These are phyloP conservation scores for Stagonosporopsis vannaccii DNA, from an alignment of 2,329 filamentous ascomycete species.

Conservation along the genomic window DNA sequence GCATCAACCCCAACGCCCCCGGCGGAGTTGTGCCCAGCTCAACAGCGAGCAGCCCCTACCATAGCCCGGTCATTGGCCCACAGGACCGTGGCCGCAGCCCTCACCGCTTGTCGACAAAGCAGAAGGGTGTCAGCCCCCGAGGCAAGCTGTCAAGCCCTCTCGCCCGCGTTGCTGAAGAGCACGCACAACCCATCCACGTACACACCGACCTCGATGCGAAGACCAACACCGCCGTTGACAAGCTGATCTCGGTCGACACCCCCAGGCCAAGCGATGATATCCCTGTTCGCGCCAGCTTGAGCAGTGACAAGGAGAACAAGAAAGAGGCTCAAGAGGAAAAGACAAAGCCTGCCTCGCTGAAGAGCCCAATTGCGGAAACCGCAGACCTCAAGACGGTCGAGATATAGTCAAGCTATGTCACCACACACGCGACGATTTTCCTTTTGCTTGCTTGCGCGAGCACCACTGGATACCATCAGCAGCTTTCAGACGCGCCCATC, in stretches of 20 bases:
- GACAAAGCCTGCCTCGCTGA: constrained; percentile 32
- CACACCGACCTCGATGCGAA: constrained; percentile 46
- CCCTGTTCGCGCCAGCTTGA: constrained; percentile 40
- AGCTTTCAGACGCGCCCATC: constrained; percentile 8
- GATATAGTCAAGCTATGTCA: constrained; percentile 44
- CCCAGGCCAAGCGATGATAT: constrained; percentile 51
- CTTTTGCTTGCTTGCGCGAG: constrained; percentile 2
- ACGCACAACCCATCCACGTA: constrained; percentile 49
- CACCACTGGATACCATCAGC: constrained; percentile 17
- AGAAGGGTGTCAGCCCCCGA: constrained; percentile 66
- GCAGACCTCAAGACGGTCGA: constrained; percentile 59
- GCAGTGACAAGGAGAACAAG: constrained; percentile 50
- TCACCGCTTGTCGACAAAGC: constrained; percentile 69
- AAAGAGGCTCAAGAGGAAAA: constrained; percentile 36
- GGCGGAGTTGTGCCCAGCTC: constrained; percentile 54
- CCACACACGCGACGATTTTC: not conserved
- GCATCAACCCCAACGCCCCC: constrained; percentile 61
- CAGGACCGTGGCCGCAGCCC: constrained; percentile 73
- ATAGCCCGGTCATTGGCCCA: constrained; percentile 66
- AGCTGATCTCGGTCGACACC: constrained; percentile 54
- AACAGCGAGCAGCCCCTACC: constrained; percentile 66
- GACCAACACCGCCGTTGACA: constrained; percentile 41
- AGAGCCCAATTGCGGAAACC: constrained; percentile 39
- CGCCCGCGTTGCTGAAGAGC: constrained; percentile 77
- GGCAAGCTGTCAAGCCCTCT: constrained; percentile 75